Conservation (phyloP, 768 basidiomycete species). For the Pisolithus sp. region DNA sequence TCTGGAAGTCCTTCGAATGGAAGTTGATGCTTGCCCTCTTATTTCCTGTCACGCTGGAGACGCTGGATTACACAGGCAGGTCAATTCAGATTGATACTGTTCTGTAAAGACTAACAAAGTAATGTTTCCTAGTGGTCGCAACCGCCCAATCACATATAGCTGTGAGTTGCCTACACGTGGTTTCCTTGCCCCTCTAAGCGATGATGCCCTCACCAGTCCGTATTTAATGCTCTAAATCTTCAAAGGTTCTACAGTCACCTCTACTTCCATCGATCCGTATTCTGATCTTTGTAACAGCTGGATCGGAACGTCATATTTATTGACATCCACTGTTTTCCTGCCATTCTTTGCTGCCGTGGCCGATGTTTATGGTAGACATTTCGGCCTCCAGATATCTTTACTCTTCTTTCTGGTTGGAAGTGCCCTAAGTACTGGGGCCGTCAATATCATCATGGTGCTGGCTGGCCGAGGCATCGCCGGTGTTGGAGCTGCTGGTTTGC, state of each 20-base stretch:
- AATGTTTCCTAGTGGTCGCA: conserved; percentile 35
- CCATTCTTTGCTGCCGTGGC: conserved; percentile 45
- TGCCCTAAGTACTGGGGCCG: conserved; percentile 40
- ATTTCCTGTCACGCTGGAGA: conserved; percentile 38
- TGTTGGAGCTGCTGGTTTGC: conserved; percentile 40
- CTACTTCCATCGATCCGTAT: not conserved
- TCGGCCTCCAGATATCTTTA: conserved; percentile 39
- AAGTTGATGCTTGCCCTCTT: conserved; percentile 29
- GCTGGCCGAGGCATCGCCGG: conserved; percentile 45
- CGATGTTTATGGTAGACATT: conserved; percentile 46
- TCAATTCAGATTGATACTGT: not conserved
- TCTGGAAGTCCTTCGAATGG: conserved; percentile 25
- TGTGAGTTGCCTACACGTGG: conserved; percentile 20
- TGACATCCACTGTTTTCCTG: conserved; percentile 48
- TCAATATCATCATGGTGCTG: conserved; percentile 40
- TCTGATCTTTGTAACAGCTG: conserved; percentile 24
- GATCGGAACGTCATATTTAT: conserved; percentile 44
- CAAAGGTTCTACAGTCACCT: conserved; percentile 13
- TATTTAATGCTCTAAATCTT: conserved; percentile 23
- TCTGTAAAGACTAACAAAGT: no score
- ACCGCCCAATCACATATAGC: conserved; percentile 48
- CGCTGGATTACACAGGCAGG: conserved; percentile 25
- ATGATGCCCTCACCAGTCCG: conserved; percentile 12
- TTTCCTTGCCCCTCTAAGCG: not conserved
- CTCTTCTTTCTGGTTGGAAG: conserved; percentile 42